phyloP scores from a whole-genome alignment of 2,329 filamentous ascomycete genomes.

The Ophiostoma quercus region DNA sequence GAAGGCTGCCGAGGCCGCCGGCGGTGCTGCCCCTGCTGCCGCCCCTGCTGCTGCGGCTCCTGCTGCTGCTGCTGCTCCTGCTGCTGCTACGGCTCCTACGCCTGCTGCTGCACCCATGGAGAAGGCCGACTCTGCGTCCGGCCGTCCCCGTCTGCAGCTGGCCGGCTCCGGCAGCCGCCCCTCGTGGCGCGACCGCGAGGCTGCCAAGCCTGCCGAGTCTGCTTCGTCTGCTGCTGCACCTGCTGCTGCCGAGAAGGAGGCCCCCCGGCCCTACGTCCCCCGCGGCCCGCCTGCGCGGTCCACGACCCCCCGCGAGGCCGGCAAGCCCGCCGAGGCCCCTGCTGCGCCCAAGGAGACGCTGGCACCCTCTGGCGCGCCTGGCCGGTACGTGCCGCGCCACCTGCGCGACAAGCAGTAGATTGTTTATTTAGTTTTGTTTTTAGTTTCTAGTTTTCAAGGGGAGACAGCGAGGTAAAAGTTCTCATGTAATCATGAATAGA shows the following conservation, averaged over 20 bases:
- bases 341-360: conserved; percentile 45
- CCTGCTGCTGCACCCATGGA: conserved; percentile 36
- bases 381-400: conserved; percentile 55
- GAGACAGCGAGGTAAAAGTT: no score
- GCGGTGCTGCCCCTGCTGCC: conserved; percentile 32
- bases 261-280: conserved; percentile 36
- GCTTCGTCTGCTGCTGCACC: background rate
- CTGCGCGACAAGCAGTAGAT: conserved; percentile 27
- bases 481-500: no score
- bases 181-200: conserved; percentile 55
- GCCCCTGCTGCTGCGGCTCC: conserved; percentile 33
- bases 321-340: conserved; percentile 39
- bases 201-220: conserved; percentile 39
- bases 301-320: conserved; percentile 31
- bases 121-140: conserved; percentile 38
- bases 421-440: no score
- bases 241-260: conserved; percentile 23
- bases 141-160: conserved; percentile 52
- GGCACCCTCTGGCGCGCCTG: conserved; percentile 48
- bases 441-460: no score
- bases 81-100: no score
- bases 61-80: conserved; percentile 31
- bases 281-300: conserved; percentile 40
- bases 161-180: conserved; percentile 33
- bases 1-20: conserved; percentile 31